Percentiles rank a stretch among this genome's conserved stretches.
phyloP scores from a whole-genome alignment of 192 early-diverging fungal species.

The Coemansia sp. region DNA sequence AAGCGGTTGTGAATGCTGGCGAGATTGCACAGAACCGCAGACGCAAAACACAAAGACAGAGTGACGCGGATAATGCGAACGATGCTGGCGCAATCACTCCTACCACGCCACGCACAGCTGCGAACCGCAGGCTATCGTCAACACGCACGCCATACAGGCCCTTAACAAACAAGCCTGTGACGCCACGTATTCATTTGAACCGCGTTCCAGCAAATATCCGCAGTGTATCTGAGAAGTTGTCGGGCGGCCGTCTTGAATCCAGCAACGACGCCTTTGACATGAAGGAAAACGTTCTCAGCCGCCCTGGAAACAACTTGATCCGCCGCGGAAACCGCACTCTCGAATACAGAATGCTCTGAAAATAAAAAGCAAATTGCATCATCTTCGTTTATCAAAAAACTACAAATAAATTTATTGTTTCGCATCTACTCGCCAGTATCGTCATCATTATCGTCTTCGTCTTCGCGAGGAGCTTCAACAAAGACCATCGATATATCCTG shows the following conservation, averaged over 20 bases:
- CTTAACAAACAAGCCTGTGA: conserved; percentile 15
- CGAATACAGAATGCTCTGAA: conserved; percentile 6
- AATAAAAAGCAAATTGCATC: conserved; percentile 2
- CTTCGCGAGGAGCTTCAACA: conserved; percentile 14
- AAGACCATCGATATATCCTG: conserved; percentile 51
- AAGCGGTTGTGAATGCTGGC: conserved; percentile 19
- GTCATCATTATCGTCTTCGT: conserved; percentile 4
- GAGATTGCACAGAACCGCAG: conserved; percentile 27
- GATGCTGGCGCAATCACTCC: not conserved
- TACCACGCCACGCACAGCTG: not conserved
- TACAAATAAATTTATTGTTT: conserved; percentile 5
- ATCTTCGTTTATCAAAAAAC: not conserved
- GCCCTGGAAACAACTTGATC: not conserved
- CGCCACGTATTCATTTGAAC: conserved; percentile 20
- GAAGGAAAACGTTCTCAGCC: not conserved
- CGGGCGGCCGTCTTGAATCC: not conserved
- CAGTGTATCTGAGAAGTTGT: not conserved
- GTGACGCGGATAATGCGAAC: not conserved
- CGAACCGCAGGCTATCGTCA: not conserved
- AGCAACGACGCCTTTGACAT: not conserved
- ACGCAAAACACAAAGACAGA: not conserved
- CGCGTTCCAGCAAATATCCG: not conserved
- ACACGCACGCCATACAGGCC: not conserved
- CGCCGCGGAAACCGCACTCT: not conserved
- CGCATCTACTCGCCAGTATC: not conserved